Percentiles rank a stretch among this genome's conserved stretches.
Conservation (phyloP, 2,329 filamentous ascomycete species). For the Periconia sp. region DNA sequence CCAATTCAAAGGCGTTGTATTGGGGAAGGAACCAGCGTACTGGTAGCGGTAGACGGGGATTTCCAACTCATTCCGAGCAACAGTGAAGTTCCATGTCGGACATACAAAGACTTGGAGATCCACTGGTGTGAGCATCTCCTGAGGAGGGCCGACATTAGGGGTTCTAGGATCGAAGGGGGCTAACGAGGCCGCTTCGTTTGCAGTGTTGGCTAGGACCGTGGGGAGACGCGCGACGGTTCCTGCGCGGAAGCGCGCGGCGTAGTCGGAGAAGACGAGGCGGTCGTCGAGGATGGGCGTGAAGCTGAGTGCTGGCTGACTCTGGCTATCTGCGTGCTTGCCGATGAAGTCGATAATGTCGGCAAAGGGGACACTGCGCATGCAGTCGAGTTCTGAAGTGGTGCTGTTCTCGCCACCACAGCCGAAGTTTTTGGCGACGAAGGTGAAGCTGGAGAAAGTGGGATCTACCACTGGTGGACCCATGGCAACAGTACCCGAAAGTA, state of each 20-base stretch:
- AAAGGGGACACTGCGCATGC: constrained; percentile 35
- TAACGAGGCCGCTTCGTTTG: constrained; percentile 14
- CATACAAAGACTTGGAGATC: constrained; percentile 6
- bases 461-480: background rate
- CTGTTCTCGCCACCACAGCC: constrained; percentile 6
- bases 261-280: constrained; percentile 19
- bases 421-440: constrained; percentile 8
- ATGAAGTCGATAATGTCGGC: constrained; percentile 32
- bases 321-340: constrained; percentile 24
- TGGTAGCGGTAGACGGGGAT: constrained; percentile 10
- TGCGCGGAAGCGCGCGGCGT: constrained; percentile 9
- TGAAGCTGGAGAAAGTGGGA: constrained; percentile 8
- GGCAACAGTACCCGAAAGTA: constrained; percentile 21
- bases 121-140: constrained; percentile 1
- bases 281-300: constrained; percentile 21
- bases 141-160: constrained; percentile 4
- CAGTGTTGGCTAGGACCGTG: constrained; percentile 9
- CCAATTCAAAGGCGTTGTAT: constrained; percentile 10
- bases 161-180: constrained; percentile 6
- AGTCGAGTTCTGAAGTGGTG: constrained; percentile 27
- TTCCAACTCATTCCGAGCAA: constrained; percentile 7
- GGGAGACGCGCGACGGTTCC: constrained; percentile 11
- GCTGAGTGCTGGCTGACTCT: constrained; percentile 17
- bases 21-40: constrained; percentile 11
- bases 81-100: constrained; percentile 8